A percentile compares a stretch with the other conserved stretches of the same genome.
Evolutionary conservation across 2,329 filamentous ascomycete species (phyloP).

Genomic region (Bisporella sp.): DNA sequence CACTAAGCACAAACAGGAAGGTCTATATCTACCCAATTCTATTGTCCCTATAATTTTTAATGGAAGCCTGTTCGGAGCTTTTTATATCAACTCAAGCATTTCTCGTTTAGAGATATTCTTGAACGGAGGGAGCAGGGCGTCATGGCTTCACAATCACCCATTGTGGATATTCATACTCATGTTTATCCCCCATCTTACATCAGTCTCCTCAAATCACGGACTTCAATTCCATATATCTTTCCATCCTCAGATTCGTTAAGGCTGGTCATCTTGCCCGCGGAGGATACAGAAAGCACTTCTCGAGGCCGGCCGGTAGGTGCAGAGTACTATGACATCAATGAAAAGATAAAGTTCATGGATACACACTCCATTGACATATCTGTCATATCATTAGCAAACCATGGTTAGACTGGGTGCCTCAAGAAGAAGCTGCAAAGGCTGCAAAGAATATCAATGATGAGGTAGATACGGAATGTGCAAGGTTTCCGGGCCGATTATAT

Average conservation of each 20-base stretch:
- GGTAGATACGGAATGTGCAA: conserved; percentile 63
- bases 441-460: conserved; percentile 70
- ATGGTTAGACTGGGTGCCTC: conserved; percentile 78
- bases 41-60: too few relatives aligned
- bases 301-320: conserved; percentile 77
- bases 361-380: conserved; percentile 74
- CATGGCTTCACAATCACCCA: conserved; percentile 28
- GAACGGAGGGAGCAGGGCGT: conserved; percentile 2
- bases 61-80: too few relatives aligned
- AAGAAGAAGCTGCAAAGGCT: conserved; percentile 52
- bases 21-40: too few relatives aligned
- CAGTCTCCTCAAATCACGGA: conserved; percentile 49
- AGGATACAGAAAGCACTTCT: conserved; percentile 47
- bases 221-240: conserved; percentile 63
- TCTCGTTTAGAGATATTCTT: too few relatives aligned
- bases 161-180: conserved; percentile 64
- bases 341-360: conserved; percentile 86
- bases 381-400: conserved; percentile 84
- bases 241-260: conserved; percentile 49
- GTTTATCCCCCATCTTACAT: conserved; percentile 63
- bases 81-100: too few relatives aligned
- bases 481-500: conserved; percentile 62
- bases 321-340: conserved; percentile 72
- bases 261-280: conserved; percentile 57
- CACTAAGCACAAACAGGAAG: too few relatives aligned